Evolutionary conservation across 1,139 yeast genomes (phyloP), one percentile per base, ranked within the genome.

Genomic region (Saccharomyces hybrid): DNA sequence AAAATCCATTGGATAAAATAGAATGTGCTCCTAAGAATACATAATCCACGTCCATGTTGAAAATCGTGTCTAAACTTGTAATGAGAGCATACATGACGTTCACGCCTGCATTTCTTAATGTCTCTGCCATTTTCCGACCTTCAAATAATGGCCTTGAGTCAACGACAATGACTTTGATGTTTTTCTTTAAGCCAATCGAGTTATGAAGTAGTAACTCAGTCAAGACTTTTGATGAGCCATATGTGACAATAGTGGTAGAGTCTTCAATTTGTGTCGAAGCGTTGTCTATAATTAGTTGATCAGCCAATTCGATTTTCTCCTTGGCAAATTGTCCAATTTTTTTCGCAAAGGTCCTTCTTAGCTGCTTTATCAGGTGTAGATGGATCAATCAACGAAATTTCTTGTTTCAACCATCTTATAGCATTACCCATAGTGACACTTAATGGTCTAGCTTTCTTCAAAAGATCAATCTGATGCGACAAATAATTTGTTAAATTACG

Each of bases 381-480:
- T 29, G 71, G 69, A 54, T 69, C 73, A 55, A 86, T 81, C 54
- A 81, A 79, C 0, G 97, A 84, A 55, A 95, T 93, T 68, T 88
- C 95, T 73, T 91, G 98, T 69, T 95, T 95, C 61, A 95, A 78
- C 96, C 97, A 90, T 64, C 99, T 82, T 61, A 95, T 95, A 2
- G 98, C 95, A 73, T 91, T 93, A 53, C 99, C 99, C 99, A 95
- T 95, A 1, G 96, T 82, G 8, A 91, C 88, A 55, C 95, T 84
- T 55, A 95, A 76, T 0, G 98, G 98, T 60, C 99, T 82, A 1
- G 97, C 93, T 9, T 91, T 83, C 65, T 89, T 93, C 62, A 95
- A 76, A 62, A 87, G 89, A 66, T 93, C 99, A 61, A 95, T 95
- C 71, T 95, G 99, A 65, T 87, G 90, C n/a, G 96, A 84, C 59